Percentiles rank a stretch among this genome's conserved stretches.
These are phyloP conservation scores for Evernia prunastri DNA, from an alignment of 495 filamentous ascomycete genomes.

Conservation along the genomic window DNA sequence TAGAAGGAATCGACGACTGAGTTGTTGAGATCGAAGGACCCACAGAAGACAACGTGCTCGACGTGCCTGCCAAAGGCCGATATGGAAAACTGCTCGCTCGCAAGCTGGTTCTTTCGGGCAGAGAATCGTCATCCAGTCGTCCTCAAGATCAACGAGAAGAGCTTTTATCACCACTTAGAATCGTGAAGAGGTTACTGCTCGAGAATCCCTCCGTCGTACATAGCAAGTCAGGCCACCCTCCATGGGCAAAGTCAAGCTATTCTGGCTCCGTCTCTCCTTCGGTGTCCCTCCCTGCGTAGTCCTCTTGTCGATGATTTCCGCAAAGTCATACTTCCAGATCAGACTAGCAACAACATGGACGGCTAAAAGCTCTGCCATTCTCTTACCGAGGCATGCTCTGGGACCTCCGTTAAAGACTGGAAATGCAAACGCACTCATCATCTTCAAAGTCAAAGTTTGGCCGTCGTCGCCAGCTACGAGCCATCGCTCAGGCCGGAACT, in stretches of 20 bases:
- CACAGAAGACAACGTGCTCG: too few relatives aligned
- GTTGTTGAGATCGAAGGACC: too few relatives aligned
- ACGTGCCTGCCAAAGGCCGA: too few relatives aligned
- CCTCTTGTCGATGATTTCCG: constrained; percentile 30
- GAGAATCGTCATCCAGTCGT: too few relatives aligned
- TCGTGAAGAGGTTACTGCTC: background rate
- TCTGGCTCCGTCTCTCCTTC: constrained; percentile 45
- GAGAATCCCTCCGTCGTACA: constrained; percentile 7
- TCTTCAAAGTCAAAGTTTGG: constrained; percentile 28
- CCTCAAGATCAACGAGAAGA: too few relatives aligned
- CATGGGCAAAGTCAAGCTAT: constrained; percentile 56
- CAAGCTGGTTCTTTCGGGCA: too few relatives aligned
- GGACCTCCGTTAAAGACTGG: constrained; percentile 57
- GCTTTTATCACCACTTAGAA: too few relatives aligned
- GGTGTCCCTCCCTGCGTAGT: constrained; percentile 21
- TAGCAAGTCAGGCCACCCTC: constrained; percentile 46
- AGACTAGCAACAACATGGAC: constrained; percentile 46
- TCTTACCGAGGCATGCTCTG: constrained; percentile 51
- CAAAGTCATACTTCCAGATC: constrained; percentile 44
- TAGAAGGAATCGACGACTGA: too few relatives aligned
- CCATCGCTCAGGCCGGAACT: constrained; percentile 49
- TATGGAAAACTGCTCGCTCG: too few relatives aligned
- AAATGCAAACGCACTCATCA: constrained; percentile 46
- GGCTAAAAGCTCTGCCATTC: constrained; percentile 53
- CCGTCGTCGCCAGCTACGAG: constrained; percentile 26